A percentile compares a stretch with the other conserved stretches of the same genome.
Conservation (phyloP, 1,284 basidiomycete species). For the Anthracocystis walkeri region DNA sequence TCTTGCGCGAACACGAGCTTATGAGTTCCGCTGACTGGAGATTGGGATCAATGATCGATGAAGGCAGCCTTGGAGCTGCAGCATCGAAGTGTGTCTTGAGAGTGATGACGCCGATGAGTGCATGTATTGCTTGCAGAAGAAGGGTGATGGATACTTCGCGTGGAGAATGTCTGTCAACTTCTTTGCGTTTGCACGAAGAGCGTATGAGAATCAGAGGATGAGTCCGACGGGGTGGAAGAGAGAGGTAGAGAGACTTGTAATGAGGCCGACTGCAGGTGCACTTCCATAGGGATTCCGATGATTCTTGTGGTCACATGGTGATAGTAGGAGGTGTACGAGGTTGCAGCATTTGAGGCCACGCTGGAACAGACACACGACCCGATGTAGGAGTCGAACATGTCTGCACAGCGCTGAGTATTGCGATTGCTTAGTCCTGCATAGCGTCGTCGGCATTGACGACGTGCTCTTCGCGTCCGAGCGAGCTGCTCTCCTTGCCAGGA, state of each 20-base stretch:
- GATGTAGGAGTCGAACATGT: background rate
- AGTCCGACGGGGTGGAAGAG: background rate
- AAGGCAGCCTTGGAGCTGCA: conserved; percentile 2
- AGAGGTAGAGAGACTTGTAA: background rate
- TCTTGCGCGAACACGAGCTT: conserved; percentile 1
- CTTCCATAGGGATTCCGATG: conserved; percentile 9
- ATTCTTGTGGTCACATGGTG: conserved; percentile 7
- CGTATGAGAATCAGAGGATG: background rate
- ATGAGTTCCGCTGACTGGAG: background rate
- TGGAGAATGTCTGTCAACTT: background rate
- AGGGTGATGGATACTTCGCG: background rate
- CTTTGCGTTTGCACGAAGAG: background rate
- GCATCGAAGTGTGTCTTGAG: background rate
- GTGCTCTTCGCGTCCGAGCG: conserved; percentile 53
- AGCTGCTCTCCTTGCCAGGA: conserved; percentile 59
- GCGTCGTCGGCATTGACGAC: conserved; percentile 57
- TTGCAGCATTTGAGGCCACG: background rate
- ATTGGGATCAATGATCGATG: background rate
- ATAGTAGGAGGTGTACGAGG: background rate
- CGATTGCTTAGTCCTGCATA: conserved; percentile 54
- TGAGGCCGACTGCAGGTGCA: background rate
- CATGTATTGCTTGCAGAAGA: background rate
- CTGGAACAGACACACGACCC: background rate
- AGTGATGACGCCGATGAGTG: background rate
- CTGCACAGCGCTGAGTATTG: background rate